Percentiles rank a stretch among this genome's conserved stretches.
Conservation (phyloP, 306 rosid species). For the Parietaria judaica region DNA sequence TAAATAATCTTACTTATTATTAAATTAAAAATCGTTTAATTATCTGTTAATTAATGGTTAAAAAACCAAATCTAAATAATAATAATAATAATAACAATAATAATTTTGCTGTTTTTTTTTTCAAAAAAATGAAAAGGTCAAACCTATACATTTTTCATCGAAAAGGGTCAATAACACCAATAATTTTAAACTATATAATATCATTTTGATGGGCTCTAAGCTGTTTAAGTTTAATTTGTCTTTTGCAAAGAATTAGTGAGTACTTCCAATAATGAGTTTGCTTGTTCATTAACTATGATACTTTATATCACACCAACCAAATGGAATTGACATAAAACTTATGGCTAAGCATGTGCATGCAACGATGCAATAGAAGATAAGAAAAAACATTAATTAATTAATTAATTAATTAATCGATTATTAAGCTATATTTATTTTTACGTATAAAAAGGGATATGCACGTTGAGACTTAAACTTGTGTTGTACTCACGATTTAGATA, state of each 20-base stretch:
- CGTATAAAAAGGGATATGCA: too few species aligned
- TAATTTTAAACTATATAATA: not conserved
- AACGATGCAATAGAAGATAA: not conserved
- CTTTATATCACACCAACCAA: not conserved
- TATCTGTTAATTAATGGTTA: not conserved
- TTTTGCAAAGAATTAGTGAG: not conserved
- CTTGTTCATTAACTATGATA: not conserved
- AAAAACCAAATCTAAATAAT: too few species aligned
- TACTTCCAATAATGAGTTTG: not conserved
- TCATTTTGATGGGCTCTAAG: not conserved
- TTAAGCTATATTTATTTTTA: too few species aligned
- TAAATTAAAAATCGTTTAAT: too few species aligned
- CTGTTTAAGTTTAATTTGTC: constrained; percentile 1
- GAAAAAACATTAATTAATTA: not conserved
- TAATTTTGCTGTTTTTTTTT: too few species aligned
- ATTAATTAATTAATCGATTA: too few species aligned
- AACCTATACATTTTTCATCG: too few species aligned
- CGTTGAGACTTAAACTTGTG: too few species aligned
- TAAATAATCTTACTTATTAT: not conserved
- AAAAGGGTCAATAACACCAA: too few species aligned
- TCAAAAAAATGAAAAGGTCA: too few species aligned
- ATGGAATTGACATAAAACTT: not conserved
- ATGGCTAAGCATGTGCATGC: constrained; percentile 4
- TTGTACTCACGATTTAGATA: too few species aligned
- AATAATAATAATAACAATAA: too few species aligned